Base-by-base conservation (phyloP, 2,329 filamentous ascomycete species). In the Beauveria sp. region DNA sequence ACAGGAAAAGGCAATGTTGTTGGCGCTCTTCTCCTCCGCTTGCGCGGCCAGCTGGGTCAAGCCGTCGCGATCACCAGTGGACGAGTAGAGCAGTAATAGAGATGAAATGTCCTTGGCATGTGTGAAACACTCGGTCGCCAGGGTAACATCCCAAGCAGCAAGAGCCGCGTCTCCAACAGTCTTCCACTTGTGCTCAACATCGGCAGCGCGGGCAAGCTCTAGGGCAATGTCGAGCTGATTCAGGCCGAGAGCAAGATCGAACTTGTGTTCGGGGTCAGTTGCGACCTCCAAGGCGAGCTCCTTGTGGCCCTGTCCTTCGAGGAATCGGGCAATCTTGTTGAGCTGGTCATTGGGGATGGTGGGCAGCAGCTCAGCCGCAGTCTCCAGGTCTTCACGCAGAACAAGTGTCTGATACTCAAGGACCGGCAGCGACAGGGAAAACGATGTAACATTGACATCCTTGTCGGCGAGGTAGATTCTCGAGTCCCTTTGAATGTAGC, bases 141-240 rank as follows among this genome's bases (percentile, higher is more conserved):
- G 84, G 5, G 84, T 80, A 40, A 99, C 82, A 69, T 99, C 88
- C 94, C 93, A 99, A 1, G 80, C 88, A 10, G 86, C 78, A 46
- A 99, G 83, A 1, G 94, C 94, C 1, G 92, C 90, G 68, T 99
- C 94, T 63, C 94, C 94, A 5, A 99, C 91, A 3, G 86, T 92
- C 82, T 97, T 97, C 94, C 94, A 99, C 77, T 96, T 96, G 77
- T 97, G 93, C 73, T 97, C 94, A 1, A 87, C 90, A 65, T 97
- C 89, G 12, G 91, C 89, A 72, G 89, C 82, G 46, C 87, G 84
- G 7, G 94, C 93, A 55, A 97, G 85, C 63, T 92, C 87, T 3
- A 96, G 82, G 0, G 93, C 93, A 69, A 93, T 90, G 46, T 92
- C 84, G 16, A 97, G 84, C 65, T 94, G 89, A 68, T 88, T 91